Evolutionary conservation across 768 basidiomycete species (phyloP).

Genomic region (Macrolepiota fuliginosa): DNA sequence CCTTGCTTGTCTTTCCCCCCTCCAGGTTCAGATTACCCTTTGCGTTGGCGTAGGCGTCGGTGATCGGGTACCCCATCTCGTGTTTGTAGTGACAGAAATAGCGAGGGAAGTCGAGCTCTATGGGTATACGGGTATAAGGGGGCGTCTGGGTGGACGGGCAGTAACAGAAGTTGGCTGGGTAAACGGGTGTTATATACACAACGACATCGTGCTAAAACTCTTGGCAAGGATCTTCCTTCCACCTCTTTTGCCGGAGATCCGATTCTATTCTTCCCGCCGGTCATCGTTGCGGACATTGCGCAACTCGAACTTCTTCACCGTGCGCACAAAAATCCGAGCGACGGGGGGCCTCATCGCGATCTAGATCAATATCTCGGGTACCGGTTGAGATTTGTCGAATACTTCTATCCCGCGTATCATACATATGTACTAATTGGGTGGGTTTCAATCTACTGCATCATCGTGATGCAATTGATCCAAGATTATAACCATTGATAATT

Average conservation of each 20-base stretch:
- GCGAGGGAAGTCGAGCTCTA: not conserved
- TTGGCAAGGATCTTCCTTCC: constrained; percentile 4
- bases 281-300: not conserved
- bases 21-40: constrained; percentile 16
- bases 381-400: not conserved
- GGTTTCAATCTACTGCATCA: not conserved
- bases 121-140: not conserved
- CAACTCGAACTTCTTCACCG: not conserved
- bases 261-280: not conserved
- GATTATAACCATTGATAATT: not conserved
- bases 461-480: not conserved
- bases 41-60: constrained; percentile 13
- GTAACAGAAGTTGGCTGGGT: not conserved
- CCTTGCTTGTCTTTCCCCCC: constrained; percentile 17
- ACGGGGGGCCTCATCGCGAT: not conserved
- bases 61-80: constrained; percentile 1
- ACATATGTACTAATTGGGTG: not conserved
- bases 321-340: not conserved
- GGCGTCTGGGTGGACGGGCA: not conserved
- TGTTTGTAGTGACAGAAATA: not conserved
- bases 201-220: not conserved
- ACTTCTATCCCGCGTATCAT: not conserved
- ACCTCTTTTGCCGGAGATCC: not conserved
- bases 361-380: not conserved
- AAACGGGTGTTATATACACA: not conserved